Percentiles rank a stretch among this genome's conserved stretches.
Evolutionary conservation across 73 alveolate species (phyloP).

Genomic region (Paramecium tetraurelia): DNA sequence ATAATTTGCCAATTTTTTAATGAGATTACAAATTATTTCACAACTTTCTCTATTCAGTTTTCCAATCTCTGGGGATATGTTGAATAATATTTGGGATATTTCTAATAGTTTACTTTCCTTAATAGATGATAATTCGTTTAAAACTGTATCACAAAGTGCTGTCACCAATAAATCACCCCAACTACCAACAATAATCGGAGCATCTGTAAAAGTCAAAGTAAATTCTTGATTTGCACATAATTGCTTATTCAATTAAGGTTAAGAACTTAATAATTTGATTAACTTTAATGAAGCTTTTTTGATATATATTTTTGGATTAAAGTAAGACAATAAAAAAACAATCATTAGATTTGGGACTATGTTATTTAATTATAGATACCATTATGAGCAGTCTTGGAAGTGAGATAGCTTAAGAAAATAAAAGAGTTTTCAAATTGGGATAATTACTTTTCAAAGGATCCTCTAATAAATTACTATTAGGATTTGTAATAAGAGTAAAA

Average conservation of each 20-base stretch:
- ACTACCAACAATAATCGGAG: not conserved
- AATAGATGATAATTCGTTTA: not conserved
- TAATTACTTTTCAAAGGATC: not conserved
- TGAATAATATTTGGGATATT: not conserved
- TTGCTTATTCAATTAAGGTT: not conserved
- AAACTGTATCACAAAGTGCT: not conserved
- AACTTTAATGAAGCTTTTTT: not conserved
- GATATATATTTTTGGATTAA: not conserved
- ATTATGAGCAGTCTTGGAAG: not conserved
- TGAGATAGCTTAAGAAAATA: not conserved
- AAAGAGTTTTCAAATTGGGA: not conserved
- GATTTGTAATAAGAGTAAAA: conserved; percentile 6
- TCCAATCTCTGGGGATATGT: not conserved
- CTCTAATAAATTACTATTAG: not conserved
- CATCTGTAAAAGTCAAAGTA: not conserved
- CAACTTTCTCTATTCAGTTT: not conserved
- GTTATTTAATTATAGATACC: not conserved
- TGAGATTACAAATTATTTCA: not conserved
- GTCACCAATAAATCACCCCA: conserved; percentile 13
- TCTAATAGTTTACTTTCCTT: not conserved
- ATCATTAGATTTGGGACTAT: not conserved
- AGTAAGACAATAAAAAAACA: not conserved
- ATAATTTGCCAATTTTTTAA: not conserved
- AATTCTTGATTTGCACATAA: not conserved
- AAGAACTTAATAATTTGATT: not conserved